Base-by-base conservation (phyloP, 2,329 filamentous ascomycete species). In the Arthrobotrys megalospora region DNA sequence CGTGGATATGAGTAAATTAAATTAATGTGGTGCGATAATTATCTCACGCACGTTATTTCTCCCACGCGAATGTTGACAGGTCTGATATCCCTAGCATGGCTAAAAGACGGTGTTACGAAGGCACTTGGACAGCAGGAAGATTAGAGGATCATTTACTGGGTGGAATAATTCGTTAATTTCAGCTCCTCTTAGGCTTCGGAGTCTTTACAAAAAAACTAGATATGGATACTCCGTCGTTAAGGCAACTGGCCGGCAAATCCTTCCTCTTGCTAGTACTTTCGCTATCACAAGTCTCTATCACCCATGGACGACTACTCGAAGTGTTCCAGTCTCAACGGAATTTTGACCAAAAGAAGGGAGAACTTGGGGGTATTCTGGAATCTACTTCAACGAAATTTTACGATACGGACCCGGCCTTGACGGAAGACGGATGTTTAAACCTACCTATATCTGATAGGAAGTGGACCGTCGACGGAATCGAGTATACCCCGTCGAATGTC, bases 381-480 rank as follows among this genome's bases (percentile, higher is more conserved):
- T 55, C 21, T 64, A 38, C n/a, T 7, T 41, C 36, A 1, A 55
- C 64, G 3, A 38, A 55, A 24, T 64, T 50, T 21, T 52, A 58
- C 5, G 71, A 76, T 47, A 66, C 48, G 12, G 53, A 47, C 8
- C 45, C 34, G 14, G 64, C 10, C 4, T 76, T 64, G 71, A 76
- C 24, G n/a, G 19, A 47, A 12, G 36, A 14, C 11, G 12, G 21
- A 0, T 76, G 71, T 14, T 36, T 48, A 16, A 69, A 67, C 47
- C 48, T 76, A 14, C 71, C 71, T 6, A 38, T 68, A 12, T 14
- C 43, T 16, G 43, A 64, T 14, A 34, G 34, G 6, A 32, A 47
- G 5, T 76, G 71, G 71, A 10, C n/a, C 36, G 34, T 76, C 8
- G 71, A 76, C 28, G 36, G 45, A 19, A 55, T 76, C 8, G 55